phyloP scores from a whole-genome alignment of 2,329 filamentous ascomycete genomes.

The Daldinia eschscholtzii region DNA sequence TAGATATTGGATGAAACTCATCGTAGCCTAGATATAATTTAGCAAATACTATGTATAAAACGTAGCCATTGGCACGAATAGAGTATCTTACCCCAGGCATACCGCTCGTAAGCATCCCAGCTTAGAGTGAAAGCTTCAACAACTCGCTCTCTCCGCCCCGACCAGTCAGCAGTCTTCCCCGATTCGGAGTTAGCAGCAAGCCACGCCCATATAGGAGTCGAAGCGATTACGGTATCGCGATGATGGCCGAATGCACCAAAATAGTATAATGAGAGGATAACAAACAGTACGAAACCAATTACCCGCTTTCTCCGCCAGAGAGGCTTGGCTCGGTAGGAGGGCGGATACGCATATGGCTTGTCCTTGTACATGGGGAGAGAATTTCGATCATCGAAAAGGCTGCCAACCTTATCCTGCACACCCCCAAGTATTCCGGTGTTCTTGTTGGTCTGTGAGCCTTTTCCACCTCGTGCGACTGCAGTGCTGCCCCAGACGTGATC shows the following conservation, averaged over 20 bases:
- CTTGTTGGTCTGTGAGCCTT: constrained; percentile 46
- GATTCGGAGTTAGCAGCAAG: constrained; percentile 62
- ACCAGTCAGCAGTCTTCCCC: constrained; percentile 74
- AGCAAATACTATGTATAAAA: constrained; percentile 12
- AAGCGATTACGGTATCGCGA: constrained; percentile 53
- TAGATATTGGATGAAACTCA: constrained; percentile 86
- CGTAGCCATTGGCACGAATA: not conserved
- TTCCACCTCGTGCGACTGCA: constrained; percentile 59
- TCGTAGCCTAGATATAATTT: constrained; percentile 72
- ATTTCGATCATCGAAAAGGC: constrained; percentile 70
- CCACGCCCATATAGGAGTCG: constrained; percentile 68
- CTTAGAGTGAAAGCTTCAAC: constrained; percentile 91
- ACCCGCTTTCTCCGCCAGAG: constrained; percentile 74
- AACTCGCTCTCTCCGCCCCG: constrained; percentile 80
- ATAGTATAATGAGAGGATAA: constrained; percentile 74
- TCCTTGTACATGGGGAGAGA: constrained; percentile 97
- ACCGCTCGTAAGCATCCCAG: constrained; percentile 91
- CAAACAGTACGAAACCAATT: constrained; percentile 66
- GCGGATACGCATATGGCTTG: constrained; percentile 85
- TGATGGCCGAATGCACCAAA: constrained; percentile 69
- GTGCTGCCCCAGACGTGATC: constrained; percentile 74
- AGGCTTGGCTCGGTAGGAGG: constrained; percentile 69
- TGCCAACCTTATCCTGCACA: constrained; percentile 72
- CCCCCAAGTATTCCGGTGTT: constrained; percentile 59
- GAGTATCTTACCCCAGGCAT: constrained; percentile 87